These are phyloP conservation scores for Petunia secreta DNA, from an alignment of 257 asterid species.

Conservation along the genomic window DNA sequence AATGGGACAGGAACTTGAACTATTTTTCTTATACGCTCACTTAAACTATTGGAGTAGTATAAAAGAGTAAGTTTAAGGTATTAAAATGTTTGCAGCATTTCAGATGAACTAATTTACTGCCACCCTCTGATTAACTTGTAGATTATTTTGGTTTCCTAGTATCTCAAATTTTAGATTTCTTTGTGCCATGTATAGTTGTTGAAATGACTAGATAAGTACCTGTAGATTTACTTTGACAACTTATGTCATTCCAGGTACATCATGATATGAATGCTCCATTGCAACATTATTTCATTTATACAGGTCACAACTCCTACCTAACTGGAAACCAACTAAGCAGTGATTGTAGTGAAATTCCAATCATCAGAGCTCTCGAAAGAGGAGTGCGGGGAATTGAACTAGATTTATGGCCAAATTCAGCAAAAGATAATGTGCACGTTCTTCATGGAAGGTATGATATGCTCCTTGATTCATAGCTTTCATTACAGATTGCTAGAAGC, in stretches of 20 bases:
- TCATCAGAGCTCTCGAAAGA: slow-evolving; percentile 71
- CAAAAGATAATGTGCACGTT: slow-evolving; percentile 72
- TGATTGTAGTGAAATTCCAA: slow-evolving; percentile 86
- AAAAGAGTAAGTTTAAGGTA: not conserved
- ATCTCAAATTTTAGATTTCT: slow-evolving; percentile 7
- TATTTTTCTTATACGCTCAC: too few relatives aligned
- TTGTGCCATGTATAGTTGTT: slow-evolving; percentile 1
- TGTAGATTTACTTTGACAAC: slow-evolving; percentile 36
- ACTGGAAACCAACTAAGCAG: slow-evolving; percentile 95
- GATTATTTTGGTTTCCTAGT: not conserved
- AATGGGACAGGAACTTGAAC: too few relatives aligned
- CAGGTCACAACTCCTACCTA: slow-evolving; percentile 96
- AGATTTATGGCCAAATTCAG: slow-evolving; percentile 92
- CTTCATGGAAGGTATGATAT: slow-evolving; percentile 94
- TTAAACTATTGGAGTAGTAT: not conserved
- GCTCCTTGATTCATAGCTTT: slow-evolving; percentile 28
- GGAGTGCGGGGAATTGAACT: slow-evolving; percentile 97
- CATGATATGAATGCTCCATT: slow-evolving; percentile 98
- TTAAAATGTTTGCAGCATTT: not conserved
- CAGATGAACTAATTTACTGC: not conserved
- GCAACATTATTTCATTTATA: slow-evolving; percentile 93
- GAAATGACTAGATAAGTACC: slow-evolving; percentile 17
- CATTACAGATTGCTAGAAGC: not conserved
- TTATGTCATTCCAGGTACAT: slow-evolving; percentile 72
- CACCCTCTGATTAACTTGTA: not conserved